Evolutionary conservation across 495 filamentous ascomycete genomes (phyloP).

Genomic region (Immersiella caudata): DNA sequence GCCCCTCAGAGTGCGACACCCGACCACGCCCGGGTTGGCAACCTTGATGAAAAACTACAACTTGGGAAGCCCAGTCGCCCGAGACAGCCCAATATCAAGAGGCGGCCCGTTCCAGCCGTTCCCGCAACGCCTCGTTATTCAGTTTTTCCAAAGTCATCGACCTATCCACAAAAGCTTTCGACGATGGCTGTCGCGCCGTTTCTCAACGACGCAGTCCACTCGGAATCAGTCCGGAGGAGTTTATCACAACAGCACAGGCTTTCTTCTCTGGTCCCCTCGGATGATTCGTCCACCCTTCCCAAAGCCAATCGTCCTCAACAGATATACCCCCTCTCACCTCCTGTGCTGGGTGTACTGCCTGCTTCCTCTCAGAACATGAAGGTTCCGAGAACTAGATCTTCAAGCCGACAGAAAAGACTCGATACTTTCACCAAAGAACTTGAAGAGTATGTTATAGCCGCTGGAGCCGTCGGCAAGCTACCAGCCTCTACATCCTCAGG

Average conservation of each 20-base stretch:
- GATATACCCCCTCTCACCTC: not conserved
- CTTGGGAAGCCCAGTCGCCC: not conserved
- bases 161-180: not conserved
- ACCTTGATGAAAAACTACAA: not conserved
- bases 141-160: slow-evolving; percentile 23
- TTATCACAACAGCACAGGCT: slow-evolving; percentile 43
- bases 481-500: slow-evolving; percentile 36
- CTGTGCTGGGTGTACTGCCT: not conserved
- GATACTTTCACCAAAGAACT: slow-evolving; percentile 47
- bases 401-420: slow-evolving; percentile 40
- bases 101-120: slow-evolving; percentile 16
- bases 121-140: slow-evolving; percentile 23
- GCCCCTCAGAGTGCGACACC: slow-evolving; percentile 1
- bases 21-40: not conserved
- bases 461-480: slow-evolving; percentile 29
- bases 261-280: slow-evolving; percentile 35
- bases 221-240: slow-evolving; percentile 41
- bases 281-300: slow-evolving; percentile 12
- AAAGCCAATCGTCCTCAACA: not conserved
- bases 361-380: not conserved
- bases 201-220: slow-evolving; percentile 37
- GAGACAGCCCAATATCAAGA: slow-evolving; percentile 12
- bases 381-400: slow-evolving; percentile 36
- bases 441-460: slow-evolving; percentile 41
- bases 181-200: slow-evolving; percentile 30